A percentile compares a stretch with the other conserved stretches of the same genome.
These are phyloP conservation scores for Cytospora piceicola DNA, from an alignment of 2,329 filamentous ascomycete species.

Conservation along the genomic window DNA sequence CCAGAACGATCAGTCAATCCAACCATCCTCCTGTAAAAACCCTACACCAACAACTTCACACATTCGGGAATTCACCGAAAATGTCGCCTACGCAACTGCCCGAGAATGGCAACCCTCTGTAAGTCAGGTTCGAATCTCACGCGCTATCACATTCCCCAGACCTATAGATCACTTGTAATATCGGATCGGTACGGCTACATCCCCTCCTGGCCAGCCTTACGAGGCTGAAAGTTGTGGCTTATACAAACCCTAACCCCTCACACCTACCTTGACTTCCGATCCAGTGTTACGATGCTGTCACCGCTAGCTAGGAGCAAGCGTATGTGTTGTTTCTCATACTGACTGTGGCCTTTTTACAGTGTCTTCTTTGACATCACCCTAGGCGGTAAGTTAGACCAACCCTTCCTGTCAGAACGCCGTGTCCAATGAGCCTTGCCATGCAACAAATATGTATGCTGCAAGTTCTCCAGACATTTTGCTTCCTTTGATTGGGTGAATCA, in stretches of 20 bases:
- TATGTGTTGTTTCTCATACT: slow-evolving; percentile 33
- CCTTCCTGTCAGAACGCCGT: background rate
- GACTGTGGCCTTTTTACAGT: slow-evolving; percentile 36
- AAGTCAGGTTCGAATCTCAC: slow-evolving; percentile 36
- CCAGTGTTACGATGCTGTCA: background rate
- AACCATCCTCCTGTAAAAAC: background rate
- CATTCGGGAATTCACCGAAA: background rate
- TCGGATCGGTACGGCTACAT: background rate
- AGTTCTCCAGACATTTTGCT: too few relatives aligned
- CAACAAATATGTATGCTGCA: background rate
- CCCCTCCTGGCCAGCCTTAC: background rate
- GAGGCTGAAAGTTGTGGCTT: slow-evolving; percentile 6
- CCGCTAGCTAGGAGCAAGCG: background rate
- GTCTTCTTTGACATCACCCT: slow-evolving; percentile 57
- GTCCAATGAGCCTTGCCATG: background rate
- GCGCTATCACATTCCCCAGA: background rate
- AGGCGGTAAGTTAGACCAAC: slow-evolving; percentile 60
- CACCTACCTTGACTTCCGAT: background rate
- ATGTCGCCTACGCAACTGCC: slow-evolving; percentile 31
- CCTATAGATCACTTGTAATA: background rate
- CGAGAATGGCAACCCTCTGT: slow-evolving; percentile 42
- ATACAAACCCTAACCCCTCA: slow-evolving; percentile 22
- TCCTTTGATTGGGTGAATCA: background rate
- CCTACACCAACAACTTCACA: background rate
- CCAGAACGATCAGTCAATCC: background rate